phyloP scores from a whole-genome alignment of 345 rosid genomes.

The Eucalyptus guilfoylei region DNA sequence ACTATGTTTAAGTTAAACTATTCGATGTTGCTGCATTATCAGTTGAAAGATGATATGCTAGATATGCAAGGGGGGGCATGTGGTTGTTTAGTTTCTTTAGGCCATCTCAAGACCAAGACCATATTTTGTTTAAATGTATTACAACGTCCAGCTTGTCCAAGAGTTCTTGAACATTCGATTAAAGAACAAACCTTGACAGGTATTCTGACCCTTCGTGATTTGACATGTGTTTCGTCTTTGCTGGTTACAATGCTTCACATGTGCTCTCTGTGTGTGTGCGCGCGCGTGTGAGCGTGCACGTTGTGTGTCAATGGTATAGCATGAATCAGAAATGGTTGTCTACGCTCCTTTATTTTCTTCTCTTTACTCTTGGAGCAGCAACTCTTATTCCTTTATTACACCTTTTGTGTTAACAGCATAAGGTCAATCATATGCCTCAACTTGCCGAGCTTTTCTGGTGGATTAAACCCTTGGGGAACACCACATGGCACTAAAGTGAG shows the following conservation, averaged over 20 bases:
- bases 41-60: not conserved
- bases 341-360: not conserved
- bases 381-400: not conserved
- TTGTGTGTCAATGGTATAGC: not conserved
- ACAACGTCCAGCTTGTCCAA: not conserved
- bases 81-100: not conserved
- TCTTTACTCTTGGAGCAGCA: not conserved
- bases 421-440: conserved; percentile 67
- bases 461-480: conserved; percentile 66
- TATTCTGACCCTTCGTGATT: not conserved
- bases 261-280: rapidly evolving
- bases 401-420: conserved; percentile 19
- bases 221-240: not conserved
- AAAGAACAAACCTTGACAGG: not conserved
- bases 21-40: not conserved
- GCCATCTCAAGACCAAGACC: not conserved
- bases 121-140: not conserved
- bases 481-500: conserved; percentile 26
- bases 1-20: not conserved
- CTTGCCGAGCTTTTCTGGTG: conserved; percentile 75
- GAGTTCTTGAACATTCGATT: not conserved
- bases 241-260: not conserved
- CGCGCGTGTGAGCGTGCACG: rapidly evolving
- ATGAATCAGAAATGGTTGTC: not conserved
- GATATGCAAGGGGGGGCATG: not conserved